Evolutionary conservation across 768 basidiomycete genomes (phyloP), one percentile per base, ranked within the genome.

Genomic region (Lanmaoa rubissima): DNA sequence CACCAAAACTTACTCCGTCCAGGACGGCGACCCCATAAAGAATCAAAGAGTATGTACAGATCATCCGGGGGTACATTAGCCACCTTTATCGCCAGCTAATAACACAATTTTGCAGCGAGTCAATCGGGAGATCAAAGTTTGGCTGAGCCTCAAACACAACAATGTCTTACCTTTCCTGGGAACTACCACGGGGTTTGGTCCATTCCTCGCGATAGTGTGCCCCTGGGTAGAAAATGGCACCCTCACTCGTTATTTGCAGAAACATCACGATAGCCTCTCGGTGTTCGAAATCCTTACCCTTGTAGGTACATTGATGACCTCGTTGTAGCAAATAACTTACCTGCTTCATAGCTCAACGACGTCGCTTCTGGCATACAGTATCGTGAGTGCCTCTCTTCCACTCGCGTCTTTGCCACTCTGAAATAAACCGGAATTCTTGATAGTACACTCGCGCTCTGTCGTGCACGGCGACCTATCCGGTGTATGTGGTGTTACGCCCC

Each of bases 381-480:
- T 11, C 5, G 60, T 54, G 34, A 46, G 60, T 53, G 7, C 8
- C 1, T 38, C 16, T 24, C 9, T 38, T 55, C 2, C 5, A 3
- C 0, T 21, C 6, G 1, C 5, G 14, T 14, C 12, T 6, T 5
- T 17, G 8, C n/a, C 13, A 17, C 19, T 7, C 3, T 21, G 1
- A 40, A 4, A 13, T 28, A 19, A 19, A 17, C 36, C 16, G 36
- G 16, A 12, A 2, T 45, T 28, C 1, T 21, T 41, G 9, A 12
- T 17, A 53, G 56, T 47, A 11, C 59, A 54, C 32, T 58, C 48
- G 9, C 2, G 17, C 28, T 43, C 48, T 14, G 24, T 61, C 4
- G 57, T 61, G 19, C 57, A 61, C 13, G 57, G 60, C 6, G 53
- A 59, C n/a, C 40, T 61, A 21, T 54, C 53, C 0, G 60, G 57